Conservation (phyloP, 805 yeast genomes). For the Tetrapisispora pingtungensis region DNA sequence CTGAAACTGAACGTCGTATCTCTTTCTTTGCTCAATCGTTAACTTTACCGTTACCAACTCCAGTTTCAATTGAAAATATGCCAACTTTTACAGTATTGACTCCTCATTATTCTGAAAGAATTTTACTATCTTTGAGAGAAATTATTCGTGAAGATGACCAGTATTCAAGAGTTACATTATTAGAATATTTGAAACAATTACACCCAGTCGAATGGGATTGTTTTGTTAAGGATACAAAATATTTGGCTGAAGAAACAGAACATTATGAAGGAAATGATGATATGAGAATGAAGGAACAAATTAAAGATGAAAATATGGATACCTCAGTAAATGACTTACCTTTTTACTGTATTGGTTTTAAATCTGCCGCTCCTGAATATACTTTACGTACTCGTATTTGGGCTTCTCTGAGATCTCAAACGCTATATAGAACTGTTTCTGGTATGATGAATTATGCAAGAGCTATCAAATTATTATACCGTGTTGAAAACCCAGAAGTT, state of each 20-base stretch:
- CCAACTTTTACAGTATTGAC: conserved; percentile 95
- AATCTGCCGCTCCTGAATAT: conserved; percentile 94
- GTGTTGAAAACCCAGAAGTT: conserved; percentile 90
- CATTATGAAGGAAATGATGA: conserved; percentile 41
- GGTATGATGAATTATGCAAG: conserved; percentile 98
- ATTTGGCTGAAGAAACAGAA: conserved; percentile 88
- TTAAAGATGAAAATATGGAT: conserved; percentile 59
- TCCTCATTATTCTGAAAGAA: conserved; percentile 94
- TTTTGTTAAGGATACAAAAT: conserved; percentile 91
- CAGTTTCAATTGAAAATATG: conserved; percentile 97
- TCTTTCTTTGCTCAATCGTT: conserved; percentile 97
- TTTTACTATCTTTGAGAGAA: conserved; percentile 80
- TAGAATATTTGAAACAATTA: conserved; percentile 88
- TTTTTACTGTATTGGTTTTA: conserved; percentile 92
- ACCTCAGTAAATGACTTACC: conserved; percentile 84
- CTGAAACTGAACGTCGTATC: conserved; percentile 98
- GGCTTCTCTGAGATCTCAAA: conserved; percentile 97
- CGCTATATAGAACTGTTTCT: conserved; percentile 90
- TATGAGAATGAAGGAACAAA: conserved; percentile 19
- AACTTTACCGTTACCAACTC: conserved; percentile 97
- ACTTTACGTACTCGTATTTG: conserved; percentile 93
- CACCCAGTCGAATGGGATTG: conserved; percentile 98
- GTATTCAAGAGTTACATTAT: conserved; percentile 83
- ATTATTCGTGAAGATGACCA: conserved; percentile 96
- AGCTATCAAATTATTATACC: conserved; percentile 84